Conservation (phyloP, 495 filamentous ascomycete species). For the Aspergillus taichungensis region DNA sequence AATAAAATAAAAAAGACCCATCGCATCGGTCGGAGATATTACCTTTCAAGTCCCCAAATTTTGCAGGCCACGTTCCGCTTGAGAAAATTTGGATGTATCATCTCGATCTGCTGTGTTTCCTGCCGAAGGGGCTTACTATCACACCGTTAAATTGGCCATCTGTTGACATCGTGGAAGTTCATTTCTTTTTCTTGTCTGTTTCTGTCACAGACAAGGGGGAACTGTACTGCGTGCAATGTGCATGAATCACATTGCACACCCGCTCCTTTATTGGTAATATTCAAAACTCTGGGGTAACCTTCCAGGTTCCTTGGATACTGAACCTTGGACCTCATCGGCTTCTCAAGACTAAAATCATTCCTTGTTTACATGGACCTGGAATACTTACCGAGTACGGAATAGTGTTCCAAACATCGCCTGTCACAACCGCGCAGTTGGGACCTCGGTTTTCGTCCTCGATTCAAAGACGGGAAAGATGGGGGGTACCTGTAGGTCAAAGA, state of each 20-base stretch:
- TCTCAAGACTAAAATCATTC: too few relatives aligned
- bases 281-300: background rate
- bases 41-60: slow-evolving; percentile 3
- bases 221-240: background rate
- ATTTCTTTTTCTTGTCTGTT: background rate
- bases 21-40: slow-evolving; percentile 6
- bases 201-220: background rate
- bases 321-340: too few relatives aligned
- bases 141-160: slow-evolving; percentile 5
- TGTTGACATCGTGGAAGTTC: slow-evolving; percentile 6
- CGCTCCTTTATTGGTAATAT: background rate
- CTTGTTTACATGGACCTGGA: too few relatives aligned
- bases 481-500: too few relatives aligned
- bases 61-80: slow-evolving; percentile 13
- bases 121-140: slow-evolving; percentile 8
- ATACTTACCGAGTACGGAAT: too few relatives aligned
- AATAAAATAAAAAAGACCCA: slow-evolving; percentile 1
- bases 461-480: too few relatives aligned
- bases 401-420: too few relatives aligned
- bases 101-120: slow-evolving; percentile 1
- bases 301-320: too few relatives aligned
- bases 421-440: too few relatives aligned
- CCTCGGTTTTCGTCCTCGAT: too few relatives aligned
- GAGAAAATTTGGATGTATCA: slow-evolving; percentile 12
- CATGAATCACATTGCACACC: background rate